These are phyloP conservation scores for Colletotrichum destructivum DNA, from an alignment of 2,329 filamentous ascomycete genomes.

Conservation along the genomic window DNA sequence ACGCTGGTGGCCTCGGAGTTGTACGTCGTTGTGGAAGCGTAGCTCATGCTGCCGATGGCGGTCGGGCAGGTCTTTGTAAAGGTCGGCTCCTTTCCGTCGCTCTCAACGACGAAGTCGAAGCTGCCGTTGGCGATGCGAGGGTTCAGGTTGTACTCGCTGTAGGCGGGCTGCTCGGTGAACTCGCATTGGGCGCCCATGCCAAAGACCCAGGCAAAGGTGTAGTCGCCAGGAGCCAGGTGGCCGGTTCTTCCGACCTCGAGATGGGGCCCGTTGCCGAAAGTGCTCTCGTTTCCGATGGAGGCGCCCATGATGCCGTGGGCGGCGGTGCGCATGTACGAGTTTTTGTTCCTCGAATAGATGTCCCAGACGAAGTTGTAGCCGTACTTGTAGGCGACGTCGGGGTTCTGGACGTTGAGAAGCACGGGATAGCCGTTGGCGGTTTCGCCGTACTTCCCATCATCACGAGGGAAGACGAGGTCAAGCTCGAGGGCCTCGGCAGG, in stretches of 20 bases:
- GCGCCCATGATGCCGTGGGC: constrained; percentile 38
- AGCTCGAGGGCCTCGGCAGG: constrained; percentile 41
- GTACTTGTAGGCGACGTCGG: constrained; percentile 39
- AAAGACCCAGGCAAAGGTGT: constrained; percentile 39
- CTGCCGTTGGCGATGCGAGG: constrained; percentile 41
- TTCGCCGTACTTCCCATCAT: constrained; percentile 37
- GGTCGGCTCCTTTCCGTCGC: constrained; percentile 33
- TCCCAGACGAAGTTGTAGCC: constrained; percentile 41
- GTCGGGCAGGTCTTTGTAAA: constrained; percentile 40
- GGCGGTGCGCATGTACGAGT: constrained; percentile 36
- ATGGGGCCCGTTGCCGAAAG: constrained; percentile 29
- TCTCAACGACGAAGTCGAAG: constrained; percentile 39
- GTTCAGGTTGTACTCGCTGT: constrained; percentile 40
- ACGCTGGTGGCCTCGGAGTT: constrained; percentile 39
- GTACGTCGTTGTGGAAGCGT: constrained; percentile 39
- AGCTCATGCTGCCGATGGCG: constrained; percentile 37
- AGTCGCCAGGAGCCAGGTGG: constrained; percentile 39
- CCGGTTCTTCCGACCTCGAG: constrained; percentile 37
- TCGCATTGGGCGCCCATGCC: constrained; percentile 39
- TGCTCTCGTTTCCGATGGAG: constrained; percentile 35
- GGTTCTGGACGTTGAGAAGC: constrained; percentile 41
- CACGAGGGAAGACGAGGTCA: constrained; percentile 41
- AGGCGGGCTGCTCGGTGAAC: constrained; percentile 36
- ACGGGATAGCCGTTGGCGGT: constrained; percentile 39
- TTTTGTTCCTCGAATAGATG: constrained; percentile 38